Evolutionary conservation across 169 alveolate genomes (phyloP), one percentile per base, ranked within the genome.

Genomic region (Cryptosporidium meleagridis): DNA sequence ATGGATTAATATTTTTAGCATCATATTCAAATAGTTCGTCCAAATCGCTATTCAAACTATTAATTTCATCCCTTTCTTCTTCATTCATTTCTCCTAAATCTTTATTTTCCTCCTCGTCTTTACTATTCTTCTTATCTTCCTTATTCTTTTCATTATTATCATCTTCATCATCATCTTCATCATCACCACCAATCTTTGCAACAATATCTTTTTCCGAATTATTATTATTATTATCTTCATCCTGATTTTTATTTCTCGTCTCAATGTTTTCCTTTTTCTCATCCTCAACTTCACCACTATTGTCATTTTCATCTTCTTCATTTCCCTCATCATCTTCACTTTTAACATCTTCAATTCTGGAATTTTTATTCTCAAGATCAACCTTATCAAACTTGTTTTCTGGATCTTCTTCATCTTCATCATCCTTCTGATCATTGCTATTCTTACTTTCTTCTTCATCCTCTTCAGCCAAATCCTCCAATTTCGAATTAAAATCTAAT

Each of bases 321-420:
- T 86, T 85, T 59, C 94, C 95, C 26, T 87, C 68, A 29, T 95
- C 92, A 23, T 91, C 93, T 9, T 41, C 16, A 29, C 71, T 58
- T 4, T 92, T 73, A 61, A 91, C 89, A 92, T 92, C 94, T 70
- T 95, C 94, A 75, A 92, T 85, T 80, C 95, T 92, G 69, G 93
- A 93, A 86, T 94, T 85, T 85, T 93, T 84, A 48, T 94, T 93
- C 45, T 92, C 92, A 48, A 93, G 91, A 62, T 93, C 94, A 55
- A 93, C 93, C 37, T 93, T 92, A 72, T 93, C 95, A 67, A 93
- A 92, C 55, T 85, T 80, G 51, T 93, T 84, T 3, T 93, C 72
- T 8, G 93, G 93, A 35, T 93, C 96, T 21, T 93, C 95, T 18
- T 94, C 93, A 70, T 91, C 75, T 3, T 45, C 21, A 45, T 45